Conservation (phyloP, 345 rosid species). For the Syzygium oleosum region DNA sequence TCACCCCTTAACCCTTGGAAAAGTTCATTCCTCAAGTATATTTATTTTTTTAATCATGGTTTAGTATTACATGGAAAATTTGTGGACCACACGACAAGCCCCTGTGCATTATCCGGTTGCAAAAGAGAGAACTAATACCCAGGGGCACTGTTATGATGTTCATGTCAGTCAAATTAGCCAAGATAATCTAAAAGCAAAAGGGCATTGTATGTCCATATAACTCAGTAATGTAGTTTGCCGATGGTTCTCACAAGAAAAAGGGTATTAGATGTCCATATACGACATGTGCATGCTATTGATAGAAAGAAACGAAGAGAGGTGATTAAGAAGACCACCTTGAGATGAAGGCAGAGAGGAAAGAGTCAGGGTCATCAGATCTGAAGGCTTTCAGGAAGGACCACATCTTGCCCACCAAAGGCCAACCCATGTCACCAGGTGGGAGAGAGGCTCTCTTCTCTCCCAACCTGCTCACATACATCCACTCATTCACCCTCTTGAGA, state of each 20-base stretch:
- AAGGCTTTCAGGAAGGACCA: conserved; percentile 31
- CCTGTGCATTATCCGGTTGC: background rate
- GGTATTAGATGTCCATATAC: background rate
- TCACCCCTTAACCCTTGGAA: background rate
- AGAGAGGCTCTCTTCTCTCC: conserved; percentile 22
- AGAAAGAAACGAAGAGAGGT: background rate
- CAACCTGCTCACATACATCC: conserved; percentile 17
- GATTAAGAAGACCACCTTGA: conserved; percentile 18
- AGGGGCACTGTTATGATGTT: background rate
- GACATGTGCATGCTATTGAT: background rate
- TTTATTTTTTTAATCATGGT: background rate
- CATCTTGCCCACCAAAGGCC: conserved; percentile 44
- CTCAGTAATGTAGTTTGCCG: no score
- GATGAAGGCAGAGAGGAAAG: conserved; percentile 16
- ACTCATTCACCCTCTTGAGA: conserved; percentile 20
- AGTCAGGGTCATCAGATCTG: conserved; percentile 36
- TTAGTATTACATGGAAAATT: background rate
- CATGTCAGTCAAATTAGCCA: background rate
- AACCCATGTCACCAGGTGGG: conserved; percentile 43
- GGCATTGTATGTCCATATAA: background rate
- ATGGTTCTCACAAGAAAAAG: background rate
- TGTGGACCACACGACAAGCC: background rate
- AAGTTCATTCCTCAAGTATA: background rate
- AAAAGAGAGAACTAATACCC: background rate
- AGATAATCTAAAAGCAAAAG: background rate